Conservation (phyloP, 208 protist species). For the Tetramitus jugosus region DNA sequence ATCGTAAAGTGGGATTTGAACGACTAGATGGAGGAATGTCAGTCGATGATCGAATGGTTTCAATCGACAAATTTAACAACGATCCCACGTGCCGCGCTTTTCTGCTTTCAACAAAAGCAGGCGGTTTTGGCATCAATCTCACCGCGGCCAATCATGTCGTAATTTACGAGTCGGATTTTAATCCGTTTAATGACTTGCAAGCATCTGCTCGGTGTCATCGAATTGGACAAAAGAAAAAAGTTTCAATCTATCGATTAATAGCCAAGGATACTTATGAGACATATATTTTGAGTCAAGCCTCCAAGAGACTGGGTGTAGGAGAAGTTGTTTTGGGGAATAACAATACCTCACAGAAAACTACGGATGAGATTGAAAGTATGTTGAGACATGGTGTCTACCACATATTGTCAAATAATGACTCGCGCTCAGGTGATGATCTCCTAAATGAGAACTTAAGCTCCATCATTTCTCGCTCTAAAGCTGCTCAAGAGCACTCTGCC, state of each 20-base stretch:
- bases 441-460: no score
- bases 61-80: constrained; percentile 9
- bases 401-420: background rate
- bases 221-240: constrained; percentile 55
- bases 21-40: constrained; percentile 62
- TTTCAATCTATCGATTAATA: constrained; percentile 64
- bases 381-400: constrained; percentile 2
- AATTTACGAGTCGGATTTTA: constrained; percentile 95
- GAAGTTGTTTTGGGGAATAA: constrained; percentile 54
- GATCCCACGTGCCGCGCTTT: constrained; percentile 23
- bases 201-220: constrained; percentile 49
- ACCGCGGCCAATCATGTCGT: constrained; percentile 95
- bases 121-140: constrained; percentile 97
- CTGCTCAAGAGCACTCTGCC: no score
- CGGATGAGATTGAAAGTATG: background rate
- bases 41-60: background rate
- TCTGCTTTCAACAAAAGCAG: constrained; percentile 61
- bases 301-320: constrained; percentile 79
- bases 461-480: no score
- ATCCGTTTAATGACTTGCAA: constrained; percentile 69
- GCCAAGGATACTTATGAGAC: constrained; percentile 57
- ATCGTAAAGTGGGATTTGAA: constrained; percentile 48
- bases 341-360: background rate
- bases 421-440: no score
- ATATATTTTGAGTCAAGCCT: constrained; percentile 49